Conservation (phyloP, 257 asterid genomes). For the Leptodermis oblonga region DNA sequence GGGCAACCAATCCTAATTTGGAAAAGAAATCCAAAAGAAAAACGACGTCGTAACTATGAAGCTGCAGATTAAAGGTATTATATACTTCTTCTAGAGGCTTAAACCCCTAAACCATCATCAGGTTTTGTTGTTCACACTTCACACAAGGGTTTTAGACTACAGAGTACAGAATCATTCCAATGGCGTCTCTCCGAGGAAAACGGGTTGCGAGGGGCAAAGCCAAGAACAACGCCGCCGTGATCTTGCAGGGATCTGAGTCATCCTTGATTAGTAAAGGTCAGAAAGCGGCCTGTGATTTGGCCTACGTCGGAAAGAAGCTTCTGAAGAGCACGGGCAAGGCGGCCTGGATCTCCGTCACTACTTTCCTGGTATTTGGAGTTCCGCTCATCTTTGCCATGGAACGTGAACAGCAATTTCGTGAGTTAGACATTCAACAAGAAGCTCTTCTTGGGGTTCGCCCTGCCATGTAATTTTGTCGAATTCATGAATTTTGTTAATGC, state of each 20-base stretch:
- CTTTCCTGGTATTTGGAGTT: conserved; percentile 51
- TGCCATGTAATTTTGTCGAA: conserved; percentile 9
- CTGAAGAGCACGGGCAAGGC: conserved; percentile 69
- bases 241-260: conserved; percentile 39
- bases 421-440: conserved; percentile 54
- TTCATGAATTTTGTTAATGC: background rate
- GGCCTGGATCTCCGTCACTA: conserved; percentile 59
- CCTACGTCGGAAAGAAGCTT: conserved; percentile 52
- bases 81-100: too few relatives aligned
- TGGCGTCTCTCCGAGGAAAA: conserved; percentile 21
- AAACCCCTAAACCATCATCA: too few relatives aligned
- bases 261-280: conserved; percentile 39
- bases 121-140: background rate
- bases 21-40: too few relatives aligned
- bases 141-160: background rate
- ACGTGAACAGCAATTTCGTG: conserved; percentile 58
- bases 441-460: conserved; percentile 49
- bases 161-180: background rate
- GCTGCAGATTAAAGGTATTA: too few relatives aligned
- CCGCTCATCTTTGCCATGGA: conserved; percentile 64
- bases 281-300: conserved; percentile 41
- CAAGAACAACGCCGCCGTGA: conserved; percentile 24
- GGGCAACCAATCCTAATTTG: too few relatives aligned
- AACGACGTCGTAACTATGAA: too few relatives aligned
- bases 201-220: conserved; percentile 4